A percentile compares a stretch with the other conserved stretches of the same genome.
Conservation (phyloP, 2,329 filamentous ascomycete genomes). For the Trichoderma cornu-damae region DNA sequence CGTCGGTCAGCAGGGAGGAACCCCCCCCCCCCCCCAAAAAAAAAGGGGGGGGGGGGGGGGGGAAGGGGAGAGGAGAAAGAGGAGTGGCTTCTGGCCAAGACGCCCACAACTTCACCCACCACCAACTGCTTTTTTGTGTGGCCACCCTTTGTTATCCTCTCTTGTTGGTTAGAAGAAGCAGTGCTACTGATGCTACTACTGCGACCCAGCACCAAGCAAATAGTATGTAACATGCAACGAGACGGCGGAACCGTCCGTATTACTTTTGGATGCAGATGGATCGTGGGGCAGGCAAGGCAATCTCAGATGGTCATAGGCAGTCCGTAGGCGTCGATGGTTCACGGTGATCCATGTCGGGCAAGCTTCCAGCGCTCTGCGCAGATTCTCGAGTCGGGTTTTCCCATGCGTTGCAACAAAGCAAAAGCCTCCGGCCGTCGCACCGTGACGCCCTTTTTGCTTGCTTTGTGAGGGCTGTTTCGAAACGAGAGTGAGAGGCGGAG, state of each 20-base stretch:
- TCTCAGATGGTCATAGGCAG: slow-evolving; percentile 1
- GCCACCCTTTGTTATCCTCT: too few species aligned
- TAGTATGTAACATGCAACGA: neutral
- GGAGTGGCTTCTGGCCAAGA: neutral
- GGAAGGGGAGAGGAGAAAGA: too few species aligned
- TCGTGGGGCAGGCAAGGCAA: slow-evolving; percentile 16
- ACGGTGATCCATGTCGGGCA: slow-evolving; percentile 11
- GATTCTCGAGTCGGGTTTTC: slow-evolving; percentile 3
- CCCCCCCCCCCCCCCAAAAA: too few species aligned
- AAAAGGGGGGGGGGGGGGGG: neutral
- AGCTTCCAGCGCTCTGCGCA: slow-evolving; percentile 8
- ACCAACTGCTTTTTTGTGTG: too few species aligned
- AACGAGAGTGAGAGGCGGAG: slow-evolving; percentile 16
- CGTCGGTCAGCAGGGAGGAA: too few species aligned
- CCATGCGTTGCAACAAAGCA: neutral
- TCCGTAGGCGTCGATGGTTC: neutral
- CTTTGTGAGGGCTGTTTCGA: slow-evolving; percentile 11
- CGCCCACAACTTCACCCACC: neutral
- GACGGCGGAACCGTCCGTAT: neutral
- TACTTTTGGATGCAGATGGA: slow-evolving; percentile 4
- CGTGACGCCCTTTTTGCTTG: neutral
- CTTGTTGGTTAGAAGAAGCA: too few species aligned
- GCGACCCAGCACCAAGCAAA: too few species aligned
- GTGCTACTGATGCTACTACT: too few species aligned
- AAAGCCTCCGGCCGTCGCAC: neutral